phyloP scores from a whole-genome alignment of 805 yeast species.

The Yueomyces sp. region DNA sequence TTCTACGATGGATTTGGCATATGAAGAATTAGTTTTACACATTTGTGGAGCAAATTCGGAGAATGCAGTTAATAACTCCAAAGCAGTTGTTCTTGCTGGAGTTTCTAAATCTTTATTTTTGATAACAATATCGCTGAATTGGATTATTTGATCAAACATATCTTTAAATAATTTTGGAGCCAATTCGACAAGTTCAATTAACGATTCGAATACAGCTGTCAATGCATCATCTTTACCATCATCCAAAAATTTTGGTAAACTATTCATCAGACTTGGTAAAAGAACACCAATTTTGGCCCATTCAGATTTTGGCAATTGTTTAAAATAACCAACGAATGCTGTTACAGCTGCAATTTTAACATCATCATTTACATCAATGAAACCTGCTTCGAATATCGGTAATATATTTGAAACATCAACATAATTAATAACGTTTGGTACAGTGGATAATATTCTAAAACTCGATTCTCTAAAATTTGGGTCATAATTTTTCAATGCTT shows the following conservation, averaged over 20 bases:
- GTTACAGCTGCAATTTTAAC: slow-evolving; percentile 86
- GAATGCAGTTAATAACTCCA: slow-evolving; percentile 82
- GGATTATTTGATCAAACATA: slow-evolving; percentile 79
- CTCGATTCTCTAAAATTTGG: slow-evolving; percentile 76
- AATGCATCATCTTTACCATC: slow-evolving; percentile 71
- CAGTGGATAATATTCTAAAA: slow-evolving; percentile 74
- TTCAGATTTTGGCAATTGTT: slow-evolving; percentile 58
- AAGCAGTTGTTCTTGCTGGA: slow-evolving; percentile 67
- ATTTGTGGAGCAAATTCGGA: slow-evolving; percentile 88
- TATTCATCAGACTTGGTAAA: slow-evolving; percentile 72
- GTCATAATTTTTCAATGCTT: slow-evolving; percentile 43
- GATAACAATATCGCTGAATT: slow-evolving; percentile 73
- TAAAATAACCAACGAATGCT: slow-evolving; percentile 85
- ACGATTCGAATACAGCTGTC: slow-evolving; percentile 75
- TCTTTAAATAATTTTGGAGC: slow-evolving; percentile 92
- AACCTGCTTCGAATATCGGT: slow-evolving; percentile 68
- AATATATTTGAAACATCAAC: slow-evolving; percentile 41
- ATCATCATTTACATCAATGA: slow-evolving; percentile 63
- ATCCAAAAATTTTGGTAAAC: slow-evolving; percentile 72
- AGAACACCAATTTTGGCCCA: slow-evolving; percentile 72
- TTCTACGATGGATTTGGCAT: slow-evolving; percentile 58
- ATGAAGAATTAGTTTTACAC: slow-evolving; percentile 72
- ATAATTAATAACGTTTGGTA: slow-evolving; percentile 64
- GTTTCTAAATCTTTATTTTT: slow-evolving; percentile 73
- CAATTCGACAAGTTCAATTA: slow-evolving; percentile 79